Percentiles rank a stretch among this genome's conserved stretches.
Conservation (phyloP, 306 rosid genomes). For the Casuarina equisetifolia region DNA sequence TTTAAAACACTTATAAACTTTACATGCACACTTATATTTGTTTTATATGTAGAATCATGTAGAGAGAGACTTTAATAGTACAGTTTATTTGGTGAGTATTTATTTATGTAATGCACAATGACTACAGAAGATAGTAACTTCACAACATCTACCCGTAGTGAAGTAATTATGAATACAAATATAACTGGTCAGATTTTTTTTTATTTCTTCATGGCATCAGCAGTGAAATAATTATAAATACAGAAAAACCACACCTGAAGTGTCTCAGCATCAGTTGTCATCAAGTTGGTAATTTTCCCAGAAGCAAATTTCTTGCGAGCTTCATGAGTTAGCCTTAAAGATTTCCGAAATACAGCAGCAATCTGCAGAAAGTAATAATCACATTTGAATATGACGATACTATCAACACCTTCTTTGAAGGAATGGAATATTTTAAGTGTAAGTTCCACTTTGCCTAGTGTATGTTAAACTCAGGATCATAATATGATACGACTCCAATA, state of each 20-base stretch:
- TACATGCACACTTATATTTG: background rate
- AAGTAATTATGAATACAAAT: too few relatives aligned
- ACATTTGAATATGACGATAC: conserved; percentile 7
- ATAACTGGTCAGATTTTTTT: background rate
- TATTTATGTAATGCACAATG: background rate
- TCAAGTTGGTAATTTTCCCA: conserved; percentile 95
- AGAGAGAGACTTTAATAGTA: background rate
- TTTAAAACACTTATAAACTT: background rate
- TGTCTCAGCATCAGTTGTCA: conserved; percentile 95
- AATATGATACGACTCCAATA: background rate
- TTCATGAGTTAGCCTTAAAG: conserved; percentile 94
- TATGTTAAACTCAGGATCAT: background rate
- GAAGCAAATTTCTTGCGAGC: conserved; percentile 87
- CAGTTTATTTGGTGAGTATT: background rate
- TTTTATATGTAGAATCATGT: background rate
- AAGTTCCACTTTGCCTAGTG: background rate
- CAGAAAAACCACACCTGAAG: conserved; percentile 62
- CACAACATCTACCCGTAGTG: background rate
- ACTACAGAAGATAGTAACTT: background rate
- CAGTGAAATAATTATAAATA: background rate
- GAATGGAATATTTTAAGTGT: conserved; percentile 18
- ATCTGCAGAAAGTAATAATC: conserved; percentile 47
- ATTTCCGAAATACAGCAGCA: conserved; percentile 95
- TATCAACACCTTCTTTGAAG: conserved; percentile 21
- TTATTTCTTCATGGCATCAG: background rate